Evolutionary conservation across 2,329 filamentous ascomycete genomes (phyloP), one percentile per base, ranked within the genome.

Genomic region (Trichophyton rubrum): DNA sequence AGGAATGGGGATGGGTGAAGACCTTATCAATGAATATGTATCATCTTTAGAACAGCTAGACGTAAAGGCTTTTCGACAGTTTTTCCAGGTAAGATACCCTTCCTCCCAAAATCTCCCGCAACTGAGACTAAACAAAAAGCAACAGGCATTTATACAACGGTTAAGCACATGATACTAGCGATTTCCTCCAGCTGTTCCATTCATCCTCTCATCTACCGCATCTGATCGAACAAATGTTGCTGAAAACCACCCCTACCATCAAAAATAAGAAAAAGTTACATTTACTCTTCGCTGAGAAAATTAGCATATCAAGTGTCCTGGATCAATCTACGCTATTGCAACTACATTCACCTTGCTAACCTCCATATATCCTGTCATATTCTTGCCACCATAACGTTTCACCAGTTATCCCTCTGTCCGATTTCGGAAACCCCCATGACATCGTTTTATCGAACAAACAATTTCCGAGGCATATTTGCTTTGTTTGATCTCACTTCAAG

Each of bases 11-110:
- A 78, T 79, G 76, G 74, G 73, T 20, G 66, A 67, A 13, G 72
- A 74, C 45, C 71, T 78, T 59, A 74, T 79, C 59, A 73, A 77
- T 56, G 77, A 79, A 62, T 79, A 77, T 67, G 66, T 79, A 62
- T 68, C 68, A 60, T 76, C 76, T 61, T 67, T 79, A 68, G 71
- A 69, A 63, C 72, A 70, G 66, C 66, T 74, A 68, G 77, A 79
- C 63, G 59, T 71, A 63, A 78, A 75, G 68, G 73, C 71, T 35
- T 79, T 78, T 70, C 75, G 76, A 66, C 70, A 73, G 62, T 79
- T 78, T 70, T 79, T 79, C 67, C 74, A 77, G 64, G 74, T 76
- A 71, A 60, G 70, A 64, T 56, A 38, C 33, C 13, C 58, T 7
- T 11, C n/a, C 1, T 45, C 22, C 53, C 45, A 30, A 40, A 6